Percentiles rank a stretch among this genome's conserved stretches.
Conservation (phyloP, 2,329 filamentous ascomycete genomes). For the Podosphaera aphanis region DNA sequence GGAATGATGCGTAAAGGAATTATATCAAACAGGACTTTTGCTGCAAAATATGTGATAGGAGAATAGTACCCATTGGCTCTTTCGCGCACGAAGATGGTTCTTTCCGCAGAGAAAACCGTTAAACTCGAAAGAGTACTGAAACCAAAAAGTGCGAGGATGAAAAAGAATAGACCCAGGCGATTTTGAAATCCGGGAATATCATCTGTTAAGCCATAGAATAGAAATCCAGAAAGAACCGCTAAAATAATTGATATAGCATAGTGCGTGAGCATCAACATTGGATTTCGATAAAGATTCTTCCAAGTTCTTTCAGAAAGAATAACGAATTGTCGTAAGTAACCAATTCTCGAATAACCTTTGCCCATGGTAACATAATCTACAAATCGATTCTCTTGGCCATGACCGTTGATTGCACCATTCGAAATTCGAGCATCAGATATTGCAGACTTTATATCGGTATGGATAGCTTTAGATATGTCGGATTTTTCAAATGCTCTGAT, state of each 20-base stretch:
- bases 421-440: slow-evolving; percentile 38
- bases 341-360: slow-evolving; percentile 61
- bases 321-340: slow-evolving; percentile 58
- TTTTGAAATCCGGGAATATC: slow-evolving; percentile 98
- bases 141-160: slow-evolving; percentile 81
- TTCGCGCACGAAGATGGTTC: slow-evolving; percentile 77
- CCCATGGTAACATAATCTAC: slow-evolving; percentile 34
- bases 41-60: slow-evolving; percentile 77
- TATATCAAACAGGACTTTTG: slow-evolving; percentile 97
- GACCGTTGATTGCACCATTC: slow-evolving; percentile 38
- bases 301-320: slow-evolving; percentile 82
- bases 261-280: slow-evolving; percentile 93
- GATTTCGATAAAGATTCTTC: slow-evolving; percentile 93
- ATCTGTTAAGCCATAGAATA: slow-evolving; percentile 90
- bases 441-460: slow-evolving; percentile 55
- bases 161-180: slow-evolving; percentile 89
- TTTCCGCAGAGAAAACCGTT: slow-evolving; percentile 77
- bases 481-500: slow-evolving; percentile 56
- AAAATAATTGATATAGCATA: slow-evolving; percentile 92
- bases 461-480: slow-evolving; percentile 48
- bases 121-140: slow-evolving; percentile 90
- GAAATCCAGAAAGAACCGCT: slow-evolving; percentile 77
- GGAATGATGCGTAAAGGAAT: slow-evolving; percentile 83
- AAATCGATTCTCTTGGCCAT: slow-evolving; percentile 26
- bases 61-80: slow-evolving; percentile 92